Evolutionary conservation across 2,329 filamentous ascomycete genomes (phyloP), one percentile per base, ranked within the genome.

Genomic region (Cladorrhinum sp.): DNA sequence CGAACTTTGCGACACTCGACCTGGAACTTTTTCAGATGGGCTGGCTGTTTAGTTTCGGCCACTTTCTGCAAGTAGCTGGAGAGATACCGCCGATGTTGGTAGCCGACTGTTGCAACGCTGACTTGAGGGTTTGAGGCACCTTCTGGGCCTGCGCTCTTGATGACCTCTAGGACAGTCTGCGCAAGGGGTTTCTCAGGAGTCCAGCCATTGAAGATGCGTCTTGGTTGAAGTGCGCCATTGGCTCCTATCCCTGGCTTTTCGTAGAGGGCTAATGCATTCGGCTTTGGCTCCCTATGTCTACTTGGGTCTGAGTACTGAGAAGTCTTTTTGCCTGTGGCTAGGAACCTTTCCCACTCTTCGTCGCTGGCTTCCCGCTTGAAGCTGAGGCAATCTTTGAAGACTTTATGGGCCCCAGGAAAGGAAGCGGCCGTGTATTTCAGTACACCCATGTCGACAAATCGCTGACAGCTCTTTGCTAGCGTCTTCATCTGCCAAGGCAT

Each of bases 311-410:
- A 67, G 41, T 69, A 69, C 50, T 66, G 63, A 1, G 69, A 71
- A 1, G 70, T 69, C 58, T 70, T 75, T 52, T 76, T 78, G 1
- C 78, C 83, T 0, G 81, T 83, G 2, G 80, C 77, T 22, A 84
- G 74, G 60, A 82, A 85, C 18, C 78, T 73, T 6, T 77, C 74
- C 84, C 84, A 86, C 64, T 87, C 84, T 22, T 81, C 79, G 1
- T 78, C 67, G 12, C 79, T 83, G 29, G 85, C 78, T 6, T 86
- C 82, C 50, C 84, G 76, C 51, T 81, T 73, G 59, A 81, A 86
- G 64, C 83, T 84, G 62, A 87, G 77, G 65, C 85, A 87, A 65
- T 87, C 84, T 65, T 85, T 85, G 73, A 82, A 86, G 5, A 86
- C 74, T 58, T 79, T 79, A 59, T 70, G 73, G 24, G 72, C 72